phyloP scores from a whole-genome alignment of 1,284 basidiomycete genomes.

The Agaricales sp. region DNA sequence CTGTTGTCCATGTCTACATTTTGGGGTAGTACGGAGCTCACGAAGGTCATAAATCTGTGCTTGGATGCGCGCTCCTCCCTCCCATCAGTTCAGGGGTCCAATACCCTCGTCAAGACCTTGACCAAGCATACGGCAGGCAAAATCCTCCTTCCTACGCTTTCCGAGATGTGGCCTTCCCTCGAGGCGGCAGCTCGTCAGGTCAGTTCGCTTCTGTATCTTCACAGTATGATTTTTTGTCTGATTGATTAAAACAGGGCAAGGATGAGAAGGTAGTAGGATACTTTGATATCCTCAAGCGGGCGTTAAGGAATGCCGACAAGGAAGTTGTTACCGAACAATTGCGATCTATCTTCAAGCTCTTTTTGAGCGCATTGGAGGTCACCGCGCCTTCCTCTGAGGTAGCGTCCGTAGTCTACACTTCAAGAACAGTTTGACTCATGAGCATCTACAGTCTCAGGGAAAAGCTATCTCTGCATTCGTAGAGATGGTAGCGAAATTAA shows the following conservation, averaged over 20 bases:
- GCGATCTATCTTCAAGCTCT: constrained; percentile 70
- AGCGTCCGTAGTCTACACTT: background rate
- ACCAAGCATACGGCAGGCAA: constrained; percentile 65
- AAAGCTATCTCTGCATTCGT: constrained; percentile 63
- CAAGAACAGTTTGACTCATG: background rate
- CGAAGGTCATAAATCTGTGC: constrained; percentile 44
- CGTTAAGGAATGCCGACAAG: constrained; percentile 56
- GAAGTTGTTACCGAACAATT: constrained; percentile 60
- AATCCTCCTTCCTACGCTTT: constrained; percentile 53
- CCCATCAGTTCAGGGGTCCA: constrained; percentile 16
- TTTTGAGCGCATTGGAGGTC: constrained; percentile 74
- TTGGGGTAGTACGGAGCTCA: constrained; percentile 55
- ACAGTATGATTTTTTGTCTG: background rate
- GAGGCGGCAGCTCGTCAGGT: constrained; percentile 7
- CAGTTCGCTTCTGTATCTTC: background rate
- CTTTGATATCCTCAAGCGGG: constrained; percentile 59
- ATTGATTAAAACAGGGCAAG: background rate
- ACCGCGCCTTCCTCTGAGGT: background rate
- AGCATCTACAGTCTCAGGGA: background rate
- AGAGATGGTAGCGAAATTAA: constrained; percentile 87
- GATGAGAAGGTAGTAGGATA: constrained; percentile 28
- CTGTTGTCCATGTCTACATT: constrained; percentile 59
- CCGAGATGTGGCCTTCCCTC: constrained; percentile 41
- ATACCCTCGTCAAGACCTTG: constrained; percentile 40
- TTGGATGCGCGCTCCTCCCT: constrained; percentile 31